Evolutionary conservation across 495 filamentous ascomycete genomes (phyloP), one percentile per base, ranked within the genome.

Genomic region (Daldinia loculata): DNA sequence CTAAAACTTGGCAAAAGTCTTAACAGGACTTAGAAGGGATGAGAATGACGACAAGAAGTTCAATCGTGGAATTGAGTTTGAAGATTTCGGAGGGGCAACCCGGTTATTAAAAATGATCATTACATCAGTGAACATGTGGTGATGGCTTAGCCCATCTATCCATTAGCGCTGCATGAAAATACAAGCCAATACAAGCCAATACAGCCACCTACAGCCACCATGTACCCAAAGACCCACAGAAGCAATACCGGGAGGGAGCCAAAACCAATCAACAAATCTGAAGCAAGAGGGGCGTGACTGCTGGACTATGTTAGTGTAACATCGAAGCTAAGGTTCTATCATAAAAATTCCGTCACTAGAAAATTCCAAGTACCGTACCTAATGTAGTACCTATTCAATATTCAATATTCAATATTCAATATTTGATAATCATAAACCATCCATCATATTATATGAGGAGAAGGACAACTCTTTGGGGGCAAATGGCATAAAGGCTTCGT

Each of bases 51-150:
- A 63, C 29, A 61, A 67, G 26, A 32, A 39, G 17, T 29, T 56
- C 27, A 12, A 63, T 39, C 30, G 43, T 69, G 59, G 61, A 64
- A 69, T 69, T 64, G 67, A 64, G 53, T 59, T 65, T 57, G 39
- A 61, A 43, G 39, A 56, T 22, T 55, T 24, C 61, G 61, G 66
- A 65, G 67, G 67, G 67, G 67, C 56, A 66, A 56, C 53, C 53
- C 61, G 22, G 39, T 39, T 56, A 56, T 51, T 64, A 65, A 45
- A 56, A 61, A 48, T 52, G 14, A 56, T 57, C 19, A 70, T 70
- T 70, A 66, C 67, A 70, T 70, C 67, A 70, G 67, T 51, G 53
- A 70, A 61, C 67, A 36, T 36, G 34, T 70, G 56, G 50, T 70
- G 67, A 70, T 61, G 67, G 38, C 30, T 27, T 45, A 50, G 59